Conservation (phyloP, 257 asterid species). For the Paulownia fortunei region DNA sequence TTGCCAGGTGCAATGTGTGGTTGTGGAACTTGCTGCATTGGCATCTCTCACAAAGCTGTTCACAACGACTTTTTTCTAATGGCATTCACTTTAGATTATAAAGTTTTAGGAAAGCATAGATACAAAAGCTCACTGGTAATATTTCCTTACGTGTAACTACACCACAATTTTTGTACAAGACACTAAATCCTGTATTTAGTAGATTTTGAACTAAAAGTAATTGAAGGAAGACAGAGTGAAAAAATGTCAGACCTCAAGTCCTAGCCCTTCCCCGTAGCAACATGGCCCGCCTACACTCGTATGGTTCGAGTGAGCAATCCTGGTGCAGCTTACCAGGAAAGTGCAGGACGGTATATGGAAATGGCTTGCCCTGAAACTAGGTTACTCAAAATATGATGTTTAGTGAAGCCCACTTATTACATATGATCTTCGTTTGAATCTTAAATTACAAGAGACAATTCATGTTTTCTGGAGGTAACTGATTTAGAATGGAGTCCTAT, state of each 20-base stretch:
- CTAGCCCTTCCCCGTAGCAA: too few relatives aligned
- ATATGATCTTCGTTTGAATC: too few relatives aligned
- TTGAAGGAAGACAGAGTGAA: background rate
- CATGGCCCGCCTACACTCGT: too few relatives aligned
- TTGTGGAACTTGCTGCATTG: conserved; percentile 10
- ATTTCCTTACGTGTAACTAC: too few relatives aligned
- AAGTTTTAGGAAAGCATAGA: background rate
- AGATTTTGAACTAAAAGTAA: background rate
- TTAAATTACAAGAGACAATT: too few relatives aligned
- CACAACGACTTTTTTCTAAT: background rate
- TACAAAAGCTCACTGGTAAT: background rate
- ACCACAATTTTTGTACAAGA: background rate
- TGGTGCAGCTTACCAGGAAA: too few relatives aligned
- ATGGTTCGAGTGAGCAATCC: too few relatives aligned
- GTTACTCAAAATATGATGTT: background rate
- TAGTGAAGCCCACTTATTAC: background rate
- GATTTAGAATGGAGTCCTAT: too few relatives aligned
- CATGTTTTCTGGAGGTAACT: too few relatives aligned
- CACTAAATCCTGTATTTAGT: background rate
- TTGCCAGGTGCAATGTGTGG: background rate
- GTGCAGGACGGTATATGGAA: too few relatives aligned
- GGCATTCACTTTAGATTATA: background rate
- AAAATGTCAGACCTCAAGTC: background rate
- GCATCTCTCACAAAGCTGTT: background rate
- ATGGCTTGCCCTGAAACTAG: background rate